These are phyloP conservation scores for Metarhizium album DNA, from an alignment of 2,329 filamentous ascomycete species.

Conservation along the genomic window DNA sequence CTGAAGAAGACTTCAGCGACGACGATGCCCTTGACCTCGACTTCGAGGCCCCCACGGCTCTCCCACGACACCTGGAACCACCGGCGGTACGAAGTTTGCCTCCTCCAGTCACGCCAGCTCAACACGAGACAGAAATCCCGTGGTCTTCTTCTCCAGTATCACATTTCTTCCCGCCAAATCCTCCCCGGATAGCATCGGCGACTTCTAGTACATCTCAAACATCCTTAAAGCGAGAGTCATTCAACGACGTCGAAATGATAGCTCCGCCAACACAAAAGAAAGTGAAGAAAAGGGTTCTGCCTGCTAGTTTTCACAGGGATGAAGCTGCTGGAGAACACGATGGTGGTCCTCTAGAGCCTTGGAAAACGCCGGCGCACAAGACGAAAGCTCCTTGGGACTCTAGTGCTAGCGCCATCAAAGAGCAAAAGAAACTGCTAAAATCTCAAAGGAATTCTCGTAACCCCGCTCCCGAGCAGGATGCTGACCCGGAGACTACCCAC, in stretches of 20 bases:
- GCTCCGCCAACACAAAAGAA: slow-evolving; percentile 19
- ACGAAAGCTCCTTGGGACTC: slow-evolving; percentile 53
- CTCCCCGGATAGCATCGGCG: slow-evolving; percentile 9
- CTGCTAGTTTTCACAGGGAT: slow-evolving; percentile 31
- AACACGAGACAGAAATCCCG: slow-evolving; percentile 32
- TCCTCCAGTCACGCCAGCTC: slow-evolving; percentile 18
- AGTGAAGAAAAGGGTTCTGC: slow-evolving; percentile 55
- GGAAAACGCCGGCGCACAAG: slow-evolving; percentile 23
- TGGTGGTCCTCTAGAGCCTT: slow-evolving; percentile 4
- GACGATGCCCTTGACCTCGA: slow-evolving; percentile 67
- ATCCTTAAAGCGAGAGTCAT: slow-evolving; percentile 32
- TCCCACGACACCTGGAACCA: slow-evolving; percentile 25
- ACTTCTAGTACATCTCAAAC: slow-evolving; percentile 12
- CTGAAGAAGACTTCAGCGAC: slow-evolving; percentile 79
- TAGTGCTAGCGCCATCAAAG: slow-evolving; percentile 63
- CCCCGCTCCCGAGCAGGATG: slow-evolving; percentile 23
- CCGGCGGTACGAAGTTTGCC: slow-evolving; percentile 16
- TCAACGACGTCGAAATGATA: slow-evolving; percentile 17
- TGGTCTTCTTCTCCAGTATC: slow-evolving; percentile 62
- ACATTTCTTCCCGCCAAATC: slow-evolving; percentile 30
- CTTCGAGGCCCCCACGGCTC: slow-evolving; percentile 47
- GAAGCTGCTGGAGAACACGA: slow-evolving; percentile 23
- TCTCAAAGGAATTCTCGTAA: slow-evolving; percentile 36
- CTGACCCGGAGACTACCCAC: slow-evolving; percentile 27
- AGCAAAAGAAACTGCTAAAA: slow-evolving; percentile 65